Conservation (phyloP, 805 yeast species). For the Teunomyces atbi region DNA sequence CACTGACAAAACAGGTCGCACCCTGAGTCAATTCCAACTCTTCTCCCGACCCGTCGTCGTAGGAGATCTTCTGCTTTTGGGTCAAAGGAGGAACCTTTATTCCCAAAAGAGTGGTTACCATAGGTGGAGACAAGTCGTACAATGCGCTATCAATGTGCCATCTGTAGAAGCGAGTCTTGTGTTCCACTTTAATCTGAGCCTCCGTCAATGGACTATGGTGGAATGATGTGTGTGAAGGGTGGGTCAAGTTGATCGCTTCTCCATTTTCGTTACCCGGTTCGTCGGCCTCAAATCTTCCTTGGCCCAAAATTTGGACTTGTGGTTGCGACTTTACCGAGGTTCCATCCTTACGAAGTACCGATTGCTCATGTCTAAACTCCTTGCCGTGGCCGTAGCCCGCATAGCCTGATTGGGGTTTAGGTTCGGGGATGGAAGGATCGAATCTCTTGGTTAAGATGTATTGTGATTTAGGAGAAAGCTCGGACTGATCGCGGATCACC, state of each 20-base stretch:
- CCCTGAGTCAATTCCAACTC: constrained; percentile 71
- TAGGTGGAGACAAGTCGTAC: constrained; percentile 82
- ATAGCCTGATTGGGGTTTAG: constrained; percentile 28
- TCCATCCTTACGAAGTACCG: constrained; percentile 80
- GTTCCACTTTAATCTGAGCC: constrained; percentile 57
- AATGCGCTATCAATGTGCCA: constrained; percentile 95
- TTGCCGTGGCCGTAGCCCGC: constrained; percentile 85
- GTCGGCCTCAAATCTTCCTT: constrained; percentile 61
- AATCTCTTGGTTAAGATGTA: constrained; percentile 72
- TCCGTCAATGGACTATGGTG: constrained; percentile 65
- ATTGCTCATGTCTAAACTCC: constrained; percentile 49
- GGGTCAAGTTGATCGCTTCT: constrained; percentile 61
- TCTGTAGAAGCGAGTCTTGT: constrained; percentile 79
- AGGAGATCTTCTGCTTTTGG: constrained; percentile 62
- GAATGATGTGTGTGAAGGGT: constrained; percentile 81
- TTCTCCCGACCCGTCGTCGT: constrained; percentile 54
- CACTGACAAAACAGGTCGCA: constrained; percentile 86
- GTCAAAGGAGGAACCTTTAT: constrained; percentile 71
- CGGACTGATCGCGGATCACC: constrained; percentile 70
- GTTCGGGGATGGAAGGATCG: constrained; percentile 61
- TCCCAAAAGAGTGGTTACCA: constrained; percentile 80
- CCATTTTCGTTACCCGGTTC: constrained; percentile 62
- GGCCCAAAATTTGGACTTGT: constrained; percentile 88
- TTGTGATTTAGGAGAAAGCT: constrained; percentile 71
- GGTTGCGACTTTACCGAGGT: constrained; percentile 77